Evolutionary conservation across 176 grass and related monocot species (phyloP).

Genomic region (Melocanna baccifera): DNA sequence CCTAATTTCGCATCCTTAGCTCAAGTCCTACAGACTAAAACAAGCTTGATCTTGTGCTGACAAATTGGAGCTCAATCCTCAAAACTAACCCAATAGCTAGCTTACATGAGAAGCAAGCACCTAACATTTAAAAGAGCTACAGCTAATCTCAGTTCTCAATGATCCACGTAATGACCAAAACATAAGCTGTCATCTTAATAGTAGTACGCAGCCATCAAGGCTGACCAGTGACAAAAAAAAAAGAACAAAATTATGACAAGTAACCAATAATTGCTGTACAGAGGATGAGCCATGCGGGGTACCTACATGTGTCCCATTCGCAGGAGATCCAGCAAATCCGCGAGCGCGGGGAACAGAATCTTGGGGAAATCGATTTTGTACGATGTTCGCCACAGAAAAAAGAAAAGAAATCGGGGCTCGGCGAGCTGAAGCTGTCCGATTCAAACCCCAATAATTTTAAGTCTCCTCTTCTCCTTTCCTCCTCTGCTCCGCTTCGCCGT

Average conservation of each 20-base stretch:
- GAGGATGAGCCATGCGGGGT: neutral
- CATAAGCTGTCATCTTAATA: neutral
- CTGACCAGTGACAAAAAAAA: neutral
- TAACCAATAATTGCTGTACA: neutral
- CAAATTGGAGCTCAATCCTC: too few species aligned
- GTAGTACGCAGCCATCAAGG: neutral
- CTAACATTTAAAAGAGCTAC: neutral
- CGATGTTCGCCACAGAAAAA: slow-evolving; percentile 39
- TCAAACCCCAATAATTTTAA: slow-evolving; percentile 39
- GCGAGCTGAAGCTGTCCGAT: slow-evolving; percentile 37
- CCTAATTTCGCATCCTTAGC: too few species aligned
- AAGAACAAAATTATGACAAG: too few species aligned
- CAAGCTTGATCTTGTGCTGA: too few species aligned
- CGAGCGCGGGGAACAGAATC: slow-evolving; percentile 37
- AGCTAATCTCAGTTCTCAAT: neutral
- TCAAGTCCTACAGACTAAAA: too few species aligned
- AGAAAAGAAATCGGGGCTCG: neutral
- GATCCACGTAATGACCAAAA: neutral
- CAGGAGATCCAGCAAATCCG: slow-evolving; percentile 38
- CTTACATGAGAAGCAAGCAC: neutral
- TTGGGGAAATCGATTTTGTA: slow-evolving; percentile 47
- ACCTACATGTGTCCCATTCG: neutral
- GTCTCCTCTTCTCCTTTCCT: neutral
- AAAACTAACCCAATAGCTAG: neutral
- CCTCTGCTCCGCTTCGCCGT: neutral